Evolutionary conservation across 164 flowering plant species (phyloP).

Genomic region (Vitis amurensis): DNA sequence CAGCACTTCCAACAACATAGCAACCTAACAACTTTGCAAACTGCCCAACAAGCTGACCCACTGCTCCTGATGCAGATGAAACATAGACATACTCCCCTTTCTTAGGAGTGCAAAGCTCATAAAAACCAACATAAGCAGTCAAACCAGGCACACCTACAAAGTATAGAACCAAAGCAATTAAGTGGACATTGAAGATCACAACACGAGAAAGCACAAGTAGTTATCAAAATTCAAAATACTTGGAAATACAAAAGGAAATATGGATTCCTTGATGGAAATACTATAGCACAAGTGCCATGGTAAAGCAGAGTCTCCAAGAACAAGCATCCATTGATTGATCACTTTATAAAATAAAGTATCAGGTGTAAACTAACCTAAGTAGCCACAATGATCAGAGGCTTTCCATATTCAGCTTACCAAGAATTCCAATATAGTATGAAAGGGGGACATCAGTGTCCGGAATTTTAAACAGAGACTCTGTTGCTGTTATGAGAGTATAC

Average conservation of each 20-base stretch:
- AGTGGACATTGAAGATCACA: too few relatives aligned
- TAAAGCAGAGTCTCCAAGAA: too few relatives aligned
- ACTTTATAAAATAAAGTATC: too few relatives aligned
- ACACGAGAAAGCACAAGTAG: too few relatives aligned
- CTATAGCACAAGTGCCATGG: too few relatives aligned
- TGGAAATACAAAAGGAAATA: too few relatives aligned
- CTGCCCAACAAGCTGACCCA: slow-evolving; percentile 65
- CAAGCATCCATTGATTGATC: too few relatives aligned
- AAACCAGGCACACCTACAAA: slow-evolving; percentile 55
- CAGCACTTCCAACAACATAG: slow-evolving; percentile 71
- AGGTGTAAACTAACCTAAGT: too few relatives aligned
- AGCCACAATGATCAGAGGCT: too few relatives aligned
- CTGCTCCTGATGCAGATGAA: slow-evolving; percentile 65
- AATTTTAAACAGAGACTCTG: slow-evolving; percentile 29
- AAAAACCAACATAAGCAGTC: slow-evolving; percentile 60
- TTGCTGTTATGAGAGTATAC: slow-evolving; percentile 28
- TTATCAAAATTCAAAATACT: too few relatives aligned
- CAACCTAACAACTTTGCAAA: slow-evolving; percentile 55
- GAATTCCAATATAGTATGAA: slow-evolving; percentile 41
- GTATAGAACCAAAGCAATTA: not conserved
- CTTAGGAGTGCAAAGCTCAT: slow-evolving; percentile 50
- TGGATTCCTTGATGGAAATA: too few relatives aligned
- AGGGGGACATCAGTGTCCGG: slow-evolving; percentile 48
- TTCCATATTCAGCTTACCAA: slow-evolving; percentile 20
- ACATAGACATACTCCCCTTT: slow-evolving; percentile 49